phyloP scores from a whole-genome alignment of 148 eudicot species.

The Chenopodium quinoa region DNA sequence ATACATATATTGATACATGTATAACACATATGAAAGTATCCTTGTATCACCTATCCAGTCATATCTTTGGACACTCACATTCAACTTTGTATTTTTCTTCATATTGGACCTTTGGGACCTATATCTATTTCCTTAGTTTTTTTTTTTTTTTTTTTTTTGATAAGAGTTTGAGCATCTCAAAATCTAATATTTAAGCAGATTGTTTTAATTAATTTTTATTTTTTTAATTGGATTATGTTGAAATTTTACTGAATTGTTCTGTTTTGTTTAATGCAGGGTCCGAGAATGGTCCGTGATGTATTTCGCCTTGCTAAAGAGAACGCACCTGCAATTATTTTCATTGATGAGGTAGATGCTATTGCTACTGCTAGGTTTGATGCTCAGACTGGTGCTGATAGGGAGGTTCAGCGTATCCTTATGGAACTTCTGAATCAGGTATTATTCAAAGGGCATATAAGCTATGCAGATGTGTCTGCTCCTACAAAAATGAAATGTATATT shows the following conservation, averaged over 20 bases:
- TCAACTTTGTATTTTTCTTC: not conserved
- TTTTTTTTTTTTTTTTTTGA: too few species aligned
- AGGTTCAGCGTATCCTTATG: conserved; percentile 95
- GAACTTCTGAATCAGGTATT: conserved; percentile 90
- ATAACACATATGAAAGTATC: not conserved
- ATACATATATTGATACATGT: not conserved
- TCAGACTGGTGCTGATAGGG: conserved; percentile 98
- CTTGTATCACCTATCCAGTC: not conserved
- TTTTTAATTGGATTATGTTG: not conserved
- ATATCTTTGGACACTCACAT: not conserved
- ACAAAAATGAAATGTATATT: not conserved
- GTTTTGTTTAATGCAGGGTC: conserved; percentile 49
- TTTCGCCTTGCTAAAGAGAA: conserved; percentile 97
- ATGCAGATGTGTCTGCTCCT: not conserved
- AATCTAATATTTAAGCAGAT: too few species aligned
- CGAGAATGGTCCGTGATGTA: conserved; percentile 97
- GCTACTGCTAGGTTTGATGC: conserved; percentile 99
- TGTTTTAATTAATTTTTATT: too few species aligned
- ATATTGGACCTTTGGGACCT: too few species aligned
- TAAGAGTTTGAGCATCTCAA: not conserved
- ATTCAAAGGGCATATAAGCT: not conserved
- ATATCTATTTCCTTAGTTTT: too few species aligned
- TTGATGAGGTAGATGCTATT: conserved; percentile 94
- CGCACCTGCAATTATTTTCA: conserved; percentile 92
- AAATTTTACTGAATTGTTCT: conserved; percentile 5